Base-by-base conservation (phyloP, 2,329 filamentous ascomycete species). In the Epichloe elymi region DNA sequence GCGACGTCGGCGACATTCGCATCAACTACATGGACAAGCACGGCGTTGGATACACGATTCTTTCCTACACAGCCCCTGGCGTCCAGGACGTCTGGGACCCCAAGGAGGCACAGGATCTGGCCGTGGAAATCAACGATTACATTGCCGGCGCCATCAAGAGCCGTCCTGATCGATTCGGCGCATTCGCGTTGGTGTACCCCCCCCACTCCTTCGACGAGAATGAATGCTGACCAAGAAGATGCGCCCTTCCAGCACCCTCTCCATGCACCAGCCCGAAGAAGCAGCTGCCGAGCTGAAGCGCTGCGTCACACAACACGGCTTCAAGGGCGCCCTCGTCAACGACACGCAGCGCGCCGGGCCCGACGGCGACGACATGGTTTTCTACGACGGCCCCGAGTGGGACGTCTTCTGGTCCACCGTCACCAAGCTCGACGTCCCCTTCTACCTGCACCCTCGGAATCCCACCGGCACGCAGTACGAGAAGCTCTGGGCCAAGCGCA, bases 371-470 rank as follows among this genome's bases (percentile, higher is more conserved):
- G 73, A 74, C 23, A 76, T 80, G 69, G 67, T 83, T 60, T 84
- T 83, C 66, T 85, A 83, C 65, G 82, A 85, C 59, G 67, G 72
- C 8, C 70, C 74, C 0, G 72, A 76, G 53, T 85, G 75, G 71
- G 78, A 81, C 56, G 62, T 73, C 20, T 83, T 85, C 70, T 84
- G 80, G 80, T 59, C 69, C 12, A 74, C 73, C 0, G 71, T 74
- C 8, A 70, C 70, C 1, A 75, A 82, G 42, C 73, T 85, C 0
- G 76, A 83, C 51, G 79, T 83, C 0, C 80, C 80, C 0, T 71
- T 85, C 46, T 85, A 84, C 58, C 68, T 85, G 1, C 81, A 85
- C 61, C 81, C 80, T 0, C 69, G 75, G 46, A 74, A 75, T 55
- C 77, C 80, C 1, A 76, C 75, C 0, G 78, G 78, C 6, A 70